Conservation (phyloP, 768 basidiomycete genomes). For the Podaxis rugospora region DNA sequence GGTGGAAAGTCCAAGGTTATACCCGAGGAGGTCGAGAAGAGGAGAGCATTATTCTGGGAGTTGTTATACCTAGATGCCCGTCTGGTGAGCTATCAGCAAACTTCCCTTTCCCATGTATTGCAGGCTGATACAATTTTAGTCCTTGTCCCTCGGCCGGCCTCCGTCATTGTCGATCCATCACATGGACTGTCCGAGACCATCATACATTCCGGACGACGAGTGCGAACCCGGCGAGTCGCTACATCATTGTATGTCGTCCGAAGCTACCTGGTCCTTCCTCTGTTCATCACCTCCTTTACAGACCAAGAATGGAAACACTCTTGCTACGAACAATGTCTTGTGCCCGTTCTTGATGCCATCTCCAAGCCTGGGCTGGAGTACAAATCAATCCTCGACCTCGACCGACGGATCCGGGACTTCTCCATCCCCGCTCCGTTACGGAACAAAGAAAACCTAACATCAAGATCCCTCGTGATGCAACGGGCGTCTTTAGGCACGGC, state of each 20-base stretch:
- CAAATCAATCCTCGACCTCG: slow-evolving; percentile 48
- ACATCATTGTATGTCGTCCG: slow-evolving; percentile 35
- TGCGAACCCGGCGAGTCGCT: slow-evolving; percentile 32
- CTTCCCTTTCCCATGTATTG: not conserved
- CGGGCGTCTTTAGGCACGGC: slow-evolving; percentile 54
- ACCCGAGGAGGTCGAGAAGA: slow-evolving; percentile 66
- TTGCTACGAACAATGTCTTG: slow-evolving; percentile 55
- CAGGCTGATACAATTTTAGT: slow-evolving; percentile 25
- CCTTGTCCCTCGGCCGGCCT: slow-evolving; percentile 63
- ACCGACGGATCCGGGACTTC: slow-evolving; percentile 58
- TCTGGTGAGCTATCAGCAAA: slow-evolving; percentile 30
- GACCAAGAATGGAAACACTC: slow-evolving; percentile 72
- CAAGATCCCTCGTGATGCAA: slow-evolving; percentile 52
- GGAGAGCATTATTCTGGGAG: slow-evolving; percentile 68
- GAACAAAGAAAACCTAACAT: slow-evolving; percentile 30
- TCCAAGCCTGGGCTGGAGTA: slow-evolving; percentile 51
- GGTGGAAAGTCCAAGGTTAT: slow-evolving; percentile 61
- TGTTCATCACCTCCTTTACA: slow-evolving; percentile 19
- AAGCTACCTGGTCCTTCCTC: not conserved
- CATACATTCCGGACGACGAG: slow-evolving; percentile 37
- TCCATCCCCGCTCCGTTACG: slow-evolving; percentile 46
- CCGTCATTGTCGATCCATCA: slow-evolving; percentile 60
- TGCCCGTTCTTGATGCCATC: slow-evolving; percentile 55
- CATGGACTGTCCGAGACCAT: slow-evolving; percentile 52
- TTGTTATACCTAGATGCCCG: slow-evolving; percentile 63